Evolutionary conservation across 2,329 filamentous ascomycete species (phyloP), one percentile per base, ranked within the genome.

Genomic region (Hymenoscyphus occultus): DNA sequence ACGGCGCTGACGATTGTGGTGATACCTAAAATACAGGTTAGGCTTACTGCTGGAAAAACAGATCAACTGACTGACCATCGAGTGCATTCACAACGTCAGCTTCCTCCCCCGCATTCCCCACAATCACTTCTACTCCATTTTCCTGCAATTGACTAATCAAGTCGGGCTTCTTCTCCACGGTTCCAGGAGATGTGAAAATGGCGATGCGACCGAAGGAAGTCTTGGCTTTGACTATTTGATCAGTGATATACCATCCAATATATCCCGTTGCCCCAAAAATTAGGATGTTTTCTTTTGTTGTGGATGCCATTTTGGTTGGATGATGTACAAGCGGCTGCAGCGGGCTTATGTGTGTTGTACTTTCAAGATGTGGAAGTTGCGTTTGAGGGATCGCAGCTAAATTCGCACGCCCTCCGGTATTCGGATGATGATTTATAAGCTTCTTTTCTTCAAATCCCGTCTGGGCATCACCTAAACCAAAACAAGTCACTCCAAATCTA

Each of bases 1-100:
- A 91, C 80, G 1, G 85, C 84, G 22, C 84, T 88, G 59, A 91
- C 77, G 54, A 91, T 80, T 0, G 88, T 90, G 74, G 91, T 86
- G 70, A 88, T 83, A 59, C 78, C 81, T 73, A 59, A 2, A 22
- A n/a, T 19, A 4, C 32, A 12, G 6, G 16, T n/a, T n/a, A 51
- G 48, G 9, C 48, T 54, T 28, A 22, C 31, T 54, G 48, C 19
- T 22, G 48, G 48, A 3, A 28, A 28, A 54, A 10, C 19, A 51
- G 19, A 10, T 54, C 10, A 19, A 13, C 48, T 35, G 13, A 48
- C 31, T 14, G 7, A 72, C 71, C 70, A 68, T 81, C 71, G 69
- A 85, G 90, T 2, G 87, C 86, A n/a, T 79, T 78, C 19, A 77
- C 74, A 2, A 90, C 78, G 62, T 86, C 83, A 12, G 77, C 72